A percentile compares a stretch with the other conserved stretches of the same genome.
These are phyloP conservation scores for Brassica carinata DNA, from an alignment of 345 rosid species.

Conservation along the genomic window DNA sequence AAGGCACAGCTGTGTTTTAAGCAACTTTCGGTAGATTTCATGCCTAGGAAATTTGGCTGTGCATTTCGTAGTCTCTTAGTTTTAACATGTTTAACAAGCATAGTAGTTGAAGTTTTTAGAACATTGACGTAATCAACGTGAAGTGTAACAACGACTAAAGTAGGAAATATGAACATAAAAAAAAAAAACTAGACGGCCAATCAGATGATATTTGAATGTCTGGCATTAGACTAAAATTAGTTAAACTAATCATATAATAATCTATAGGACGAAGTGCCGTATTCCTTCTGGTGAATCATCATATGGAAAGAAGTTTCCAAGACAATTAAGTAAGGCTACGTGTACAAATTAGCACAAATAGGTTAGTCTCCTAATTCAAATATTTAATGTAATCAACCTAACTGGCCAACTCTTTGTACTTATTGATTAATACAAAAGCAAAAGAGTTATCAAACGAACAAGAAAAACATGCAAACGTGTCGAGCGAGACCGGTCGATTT, in stretches of 20 bases:
- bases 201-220: not conserved
- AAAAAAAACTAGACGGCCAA: not conserved
- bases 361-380: slow-evolving; percentile 18
- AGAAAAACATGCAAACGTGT: slow-evolving; percentile 39
- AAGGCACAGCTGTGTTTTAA: not conserved
- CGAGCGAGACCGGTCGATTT: slow-evolving; percentile 26
- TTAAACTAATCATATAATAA: not conserved
- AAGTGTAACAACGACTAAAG: not conserved
- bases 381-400: slow-evolving; percentile 31
- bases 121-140: slow-evolving; percentile 5
- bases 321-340: slow-evolving; percentile 25
- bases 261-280: not conserved
- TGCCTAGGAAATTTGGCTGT: not conserved
- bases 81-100: slow-evolving; percentile 3
- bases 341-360: slow-evolving; percentile 7
- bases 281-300: not conserved
- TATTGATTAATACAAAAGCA: slow-evolving; percentile 10
- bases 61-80: no score
- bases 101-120: not conserved
- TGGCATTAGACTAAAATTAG: not conserved
- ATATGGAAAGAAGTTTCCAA: slow-evolving; percentile 25
- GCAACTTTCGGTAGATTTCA: not conserved
- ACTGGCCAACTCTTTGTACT: slow-evolving; percentile 16
- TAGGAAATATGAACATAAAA: not conserved
- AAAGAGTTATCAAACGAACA: slow-evolving; percentile 15